Conservation (phyloP, 768 basidiomycete genomes). For the Psilocybe azurescens region DNA sequence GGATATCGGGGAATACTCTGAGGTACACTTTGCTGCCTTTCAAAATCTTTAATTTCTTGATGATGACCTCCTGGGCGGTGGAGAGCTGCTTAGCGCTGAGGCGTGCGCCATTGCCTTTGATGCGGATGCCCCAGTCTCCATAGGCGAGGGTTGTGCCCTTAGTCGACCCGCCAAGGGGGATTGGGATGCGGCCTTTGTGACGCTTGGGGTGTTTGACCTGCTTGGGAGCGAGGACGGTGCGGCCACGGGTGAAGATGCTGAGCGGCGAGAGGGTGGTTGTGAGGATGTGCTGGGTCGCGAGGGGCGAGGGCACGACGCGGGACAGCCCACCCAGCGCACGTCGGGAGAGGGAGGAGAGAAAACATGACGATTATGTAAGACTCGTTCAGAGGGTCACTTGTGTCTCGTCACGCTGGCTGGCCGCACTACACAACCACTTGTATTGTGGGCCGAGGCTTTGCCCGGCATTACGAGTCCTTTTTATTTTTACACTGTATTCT, state of each 20-base stretch:
- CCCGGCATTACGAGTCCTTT: too few species aligned
- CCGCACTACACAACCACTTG: background rate
- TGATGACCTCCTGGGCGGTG: conserved; percentile 86
- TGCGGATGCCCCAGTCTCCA: conserved; percentile 92
- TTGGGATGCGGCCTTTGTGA: conserved; percentile 88
- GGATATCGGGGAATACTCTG: conserved; percentile 95
- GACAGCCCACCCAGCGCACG: conserved; percentile 27
- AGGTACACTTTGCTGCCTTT: conserved; percentile 89
- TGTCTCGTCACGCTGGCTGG: background rate
- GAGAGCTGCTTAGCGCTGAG: conserved; percentile 90
- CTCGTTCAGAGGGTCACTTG: background rate
- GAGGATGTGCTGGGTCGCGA: conserved; percentile 24
- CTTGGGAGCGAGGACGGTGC: conserved; percentile 79
- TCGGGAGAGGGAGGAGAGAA: conserved; percentile 44
- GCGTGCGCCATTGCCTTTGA: conserved; percentile 81
- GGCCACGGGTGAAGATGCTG: conserved; percentile 47
- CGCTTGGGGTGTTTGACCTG: conserved; percentile 85
- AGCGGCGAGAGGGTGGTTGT: conserved; percentile 36
- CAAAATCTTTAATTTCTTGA: conserved; percentile 86
- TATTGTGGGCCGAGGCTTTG: too few species aligned
- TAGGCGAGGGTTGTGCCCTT: conserved; percentile 92
- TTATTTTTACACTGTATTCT: too few species aligned
- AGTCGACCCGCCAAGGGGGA: conserved; percentile 88
- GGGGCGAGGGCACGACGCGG: conserved; percentile 14
- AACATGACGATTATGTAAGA: conserved; percentile 43